Conservation (phyloP, 2,329 filamentous ascomycete genomes). For the Pseudogymnoascus sp. region DNA sequence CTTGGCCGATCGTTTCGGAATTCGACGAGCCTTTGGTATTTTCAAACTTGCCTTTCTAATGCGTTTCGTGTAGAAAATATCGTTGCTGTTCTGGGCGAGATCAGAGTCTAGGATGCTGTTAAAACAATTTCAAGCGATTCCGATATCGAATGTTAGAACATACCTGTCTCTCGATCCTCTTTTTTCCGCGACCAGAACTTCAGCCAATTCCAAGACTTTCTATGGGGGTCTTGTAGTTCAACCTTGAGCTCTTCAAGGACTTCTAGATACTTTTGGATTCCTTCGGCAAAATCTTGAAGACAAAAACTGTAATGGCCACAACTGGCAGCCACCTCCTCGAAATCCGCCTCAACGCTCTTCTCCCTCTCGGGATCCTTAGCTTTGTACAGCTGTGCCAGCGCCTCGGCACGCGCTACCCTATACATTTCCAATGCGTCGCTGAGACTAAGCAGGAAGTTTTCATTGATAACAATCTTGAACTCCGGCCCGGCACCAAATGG, state of each 20-base stretch:
- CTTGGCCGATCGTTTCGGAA: neutral
- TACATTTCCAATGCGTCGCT: conserved; percentile 74
- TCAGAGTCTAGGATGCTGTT: neutral
- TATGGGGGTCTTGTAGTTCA: conserved; percentile 50
- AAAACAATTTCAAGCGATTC: neutral
- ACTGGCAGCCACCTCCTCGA: conserved; percentile 95
- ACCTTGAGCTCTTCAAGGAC: conserved; percentile 80
- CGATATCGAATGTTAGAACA: neutral
- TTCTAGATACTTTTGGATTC: conserved; percentile 74
- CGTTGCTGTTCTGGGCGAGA: conserved; percentile 1
- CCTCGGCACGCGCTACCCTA: conserved; percentile 63
- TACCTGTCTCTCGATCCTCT: conserved; percentile 13
- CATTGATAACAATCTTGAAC: conserved; percentile 65
- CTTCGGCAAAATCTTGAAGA: conserved; percentile 81
- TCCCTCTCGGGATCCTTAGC: conserved; percentile 64
- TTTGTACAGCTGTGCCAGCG: conserved; percentile 71
- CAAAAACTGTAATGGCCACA: conserved; percentile 96
- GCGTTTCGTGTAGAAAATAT: neutral
- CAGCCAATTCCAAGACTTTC: conserved; percentile 76
- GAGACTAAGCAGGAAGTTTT: conserved; percentile 72
- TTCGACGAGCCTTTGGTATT: conserved; percentile 3
- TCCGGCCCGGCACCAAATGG: conserved; percentile 66
- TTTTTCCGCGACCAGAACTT: conserved; percentile 58
- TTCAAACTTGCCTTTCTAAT: neutral
- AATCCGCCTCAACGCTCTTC: conserved; percentile 75